Conservation (phyloP, 805 yeast genomes). For the Hanseniaspora pseudoguilliermondii region DNA sequence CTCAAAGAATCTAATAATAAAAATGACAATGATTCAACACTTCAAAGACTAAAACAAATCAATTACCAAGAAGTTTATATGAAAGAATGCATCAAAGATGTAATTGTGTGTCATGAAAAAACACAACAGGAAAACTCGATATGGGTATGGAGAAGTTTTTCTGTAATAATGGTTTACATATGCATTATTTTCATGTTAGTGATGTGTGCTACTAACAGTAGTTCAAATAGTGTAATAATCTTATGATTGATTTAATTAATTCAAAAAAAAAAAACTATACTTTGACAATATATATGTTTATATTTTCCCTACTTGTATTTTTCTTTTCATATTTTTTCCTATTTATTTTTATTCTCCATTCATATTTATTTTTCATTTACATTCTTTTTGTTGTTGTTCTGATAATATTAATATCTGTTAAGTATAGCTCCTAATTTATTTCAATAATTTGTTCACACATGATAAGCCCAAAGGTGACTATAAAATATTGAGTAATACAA, state of each 20-base stretch:
- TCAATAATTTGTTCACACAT: background rate
- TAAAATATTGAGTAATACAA: conserved; percentile 1
- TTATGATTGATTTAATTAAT: background rate
- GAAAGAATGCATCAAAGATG: background rate
- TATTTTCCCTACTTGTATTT: too few relatives aligned
- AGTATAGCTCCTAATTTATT: too few relatives aligned
- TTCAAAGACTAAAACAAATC: background rate
- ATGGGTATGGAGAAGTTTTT: background rate
- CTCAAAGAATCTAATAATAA: background rate
- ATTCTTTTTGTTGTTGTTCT: background rate
- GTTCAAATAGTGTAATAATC: background rate
- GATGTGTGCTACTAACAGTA: background rate
- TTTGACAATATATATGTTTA: too few relatives aligned
- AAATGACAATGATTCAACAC: background rate
- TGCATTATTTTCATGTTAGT: background rate
- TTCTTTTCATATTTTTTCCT: background rate
- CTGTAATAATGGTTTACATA: background rate
- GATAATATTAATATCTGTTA: too few relatives aligned
- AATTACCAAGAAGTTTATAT: background rate
- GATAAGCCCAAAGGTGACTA: background rate
- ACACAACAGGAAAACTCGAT: background rate
- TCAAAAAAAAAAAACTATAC: background rate
- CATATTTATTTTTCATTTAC: background rate
- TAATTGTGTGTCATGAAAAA: background rate
- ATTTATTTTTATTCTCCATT: background rate